Conservation (phyloP, 169 alveolate genomes). For the Plasmodium gaboni region DNA sequence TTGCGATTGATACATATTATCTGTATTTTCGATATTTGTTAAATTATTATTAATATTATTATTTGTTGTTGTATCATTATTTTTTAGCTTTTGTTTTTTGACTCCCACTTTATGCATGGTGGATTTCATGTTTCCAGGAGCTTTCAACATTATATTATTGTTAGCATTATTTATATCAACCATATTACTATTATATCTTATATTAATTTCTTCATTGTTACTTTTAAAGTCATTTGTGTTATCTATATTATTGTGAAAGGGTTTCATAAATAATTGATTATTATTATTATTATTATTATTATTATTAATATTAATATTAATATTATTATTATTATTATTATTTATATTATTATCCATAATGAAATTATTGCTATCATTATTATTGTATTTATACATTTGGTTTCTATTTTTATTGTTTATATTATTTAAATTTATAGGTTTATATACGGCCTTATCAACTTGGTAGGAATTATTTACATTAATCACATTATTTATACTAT, state of each 20-base stretch:
- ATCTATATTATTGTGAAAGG: constrained; percentile 8
- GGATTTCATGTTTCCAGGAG: neutral
- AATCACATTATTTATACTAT: neutral
- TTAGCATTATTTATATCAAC: constrained; percentile 14
- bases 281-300: neutral
- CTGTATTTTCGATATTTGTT: constrained; percentile 9
- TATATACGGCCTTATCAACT: neutral
- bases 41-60: neutral
- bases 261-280: constrained; percentile 14
- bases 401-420: constrained; percentile 35
- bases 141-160: no score
- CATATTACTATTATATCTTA: constrained; percentile 36
- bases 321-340: constrained; percentile 20
- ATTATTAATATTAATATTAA: constrained; percentile 17
- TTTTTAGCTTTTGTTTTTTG: constrained; percentile 20
- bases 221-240: constrained; percentile 15
- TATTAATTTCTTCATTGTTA: constrained; percentile 24
- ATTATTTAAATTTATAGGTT: constrained; percentile 16
- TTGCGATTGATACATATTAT: constrained; percentile 15
- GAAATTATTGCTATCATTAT: constrained; percentile 20
- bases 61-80: neutral
- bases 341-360: constrained; percentile 16
- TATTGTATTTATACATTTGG: constrained; percentile 15
- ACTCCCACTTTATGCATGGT: neutral
- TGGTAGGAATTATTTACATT: neutral